Evolutionary conservation across 306 rosid species (phyloP).

Genomic region (Pterocarpus santalinus): DNA sequence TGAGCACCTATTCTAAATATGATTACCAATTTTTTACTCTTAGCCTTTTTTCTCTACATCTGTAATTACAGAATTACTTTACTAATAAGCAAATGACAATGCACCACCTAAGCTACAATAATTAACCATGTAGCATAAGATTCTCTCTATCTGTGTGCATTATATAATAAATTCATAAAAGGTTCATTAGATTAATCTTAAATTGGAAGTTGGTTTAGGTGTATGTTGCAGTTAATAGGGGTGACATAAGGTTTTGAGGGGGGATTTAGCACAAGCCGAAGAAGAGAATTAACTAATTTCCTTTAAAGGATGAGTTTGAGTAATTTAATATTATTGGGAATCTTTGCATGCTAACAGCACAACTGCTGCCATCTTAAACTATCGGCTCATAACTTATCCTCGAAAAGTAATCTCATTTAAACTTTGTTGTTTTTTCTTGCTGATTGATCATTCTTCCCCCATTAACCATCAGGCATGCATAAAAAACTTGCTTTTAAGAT

Average conservation of each 20-base stretch:
- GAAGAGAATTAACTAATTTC: slow-evolving; percentile 15
- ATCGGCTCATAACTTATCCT: background rate
- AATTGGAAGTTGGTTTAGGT: slow-evolving; percentile 44
- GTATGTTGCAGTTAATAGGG: slow-evolving; percentile 42
- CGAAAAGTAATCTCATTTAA: background rate
- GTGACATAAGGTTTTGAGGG: slow-evolving; percentile 23
- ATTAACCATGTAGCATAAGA: slow-evolving; percentile 37
- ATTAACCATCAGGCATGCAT: background rate
- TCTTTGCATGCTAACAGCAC: slow-evolving; percentile 44
- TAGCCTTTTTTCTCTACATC: background rate
- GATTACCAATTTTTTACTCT: background rate
- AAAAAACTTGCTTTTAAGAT: background rate
- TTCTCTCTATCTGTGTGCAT: slow-evolving; percentile 22
- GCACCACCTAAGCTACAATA: slow-evolving; percentile 41
- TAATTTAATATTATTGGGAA: slow-evolving; percentile 36
- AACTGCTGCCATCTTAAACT: slow-evolving; percentile 42
- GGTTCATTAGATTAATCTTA: slow-evolving; percentile 17
- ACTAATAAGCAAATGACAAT: slow-evolving; percentile 20
- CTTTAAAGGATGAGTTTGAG: slow-evolving; percentile 5
- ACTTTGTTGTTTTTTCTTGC: slow-evolving; percentile 12
- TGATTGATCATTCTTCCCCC: slow-evolving; percentile 35
- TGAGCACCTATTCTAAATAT: slow-evolving; percentile 14
- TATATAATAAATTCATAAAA: slow-evolving; percentile 12
- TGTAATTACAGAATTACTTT: background rate
- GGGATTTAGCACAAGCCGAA: slow-evolving; percentile 41